A percentile compares a stretch with the other conserved stretches of the same genome.
phyloP scores from a whole-genome alignment of 495 filamentous ascomycete genomes.

The Penicillium bovifimosum region DNA sequence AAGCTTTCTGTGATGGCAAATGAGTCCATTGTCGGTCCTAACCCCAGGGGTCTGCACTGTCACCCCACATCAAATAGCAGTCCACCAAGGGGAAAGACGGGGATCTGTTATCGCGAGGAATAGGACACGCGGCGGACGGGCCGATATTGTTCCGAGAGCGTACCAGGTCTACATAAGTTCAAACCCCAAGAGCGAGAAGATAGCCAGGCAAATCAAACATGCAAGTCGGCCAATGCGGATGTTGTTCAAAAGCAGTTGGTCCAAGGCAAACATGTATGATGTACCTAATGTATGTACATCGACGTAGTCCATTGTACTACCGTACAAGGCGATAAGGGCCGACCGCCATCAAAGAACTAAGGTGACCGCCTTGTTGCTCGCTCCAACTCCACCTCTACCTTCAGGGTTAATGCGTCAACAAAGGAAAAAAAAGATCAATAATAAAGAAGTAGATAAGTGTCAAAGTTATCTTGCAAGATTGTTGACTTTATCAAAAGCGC shows the following conservation, averaged over 20 bases:
- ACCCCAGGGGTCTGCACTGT: conserved; percentile 13
- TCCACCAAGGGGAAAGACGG: conserved; percentile 10
- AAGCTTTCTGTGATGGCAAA: conserved; percentile 42
- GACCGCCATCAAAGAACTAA: neutral
- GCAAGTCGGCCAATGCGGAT: neutral
- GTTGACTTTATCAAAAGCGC: no score
- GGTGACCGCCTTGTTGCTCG: neutral
- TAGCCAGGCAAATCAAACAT: neutral
- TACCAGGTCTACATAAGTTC: neutral
- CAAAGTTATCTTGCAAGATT: no score
- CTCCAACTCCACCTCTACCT: neutral
- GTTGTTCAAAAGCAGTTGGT: conserved; percentile 10
- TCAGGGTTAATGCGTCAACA: no score
- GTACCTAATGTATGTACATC: neutral
- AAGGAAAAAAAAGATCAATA: neutral
- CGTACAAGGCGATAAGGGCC: conserved; percentile 1
- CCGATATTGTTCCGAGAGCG: conserved; percentile 23
- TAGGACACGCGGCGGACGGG: conserved; percentile 30
- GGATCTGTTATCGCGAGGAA: conserved; percentile 16
- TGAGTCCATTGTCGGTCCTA: conserved; percentile 35
- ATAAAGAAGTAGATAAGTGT: neutral
- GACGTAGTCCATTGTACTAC: neutral
- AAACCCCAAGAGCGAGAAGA: no score
- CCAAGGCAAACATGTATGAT: no score
- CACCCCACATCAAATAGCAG: conserved; percentile 28